Conservation (phyloP, 106 monocot species). For the Platanthera guangdongensis region DNA sequence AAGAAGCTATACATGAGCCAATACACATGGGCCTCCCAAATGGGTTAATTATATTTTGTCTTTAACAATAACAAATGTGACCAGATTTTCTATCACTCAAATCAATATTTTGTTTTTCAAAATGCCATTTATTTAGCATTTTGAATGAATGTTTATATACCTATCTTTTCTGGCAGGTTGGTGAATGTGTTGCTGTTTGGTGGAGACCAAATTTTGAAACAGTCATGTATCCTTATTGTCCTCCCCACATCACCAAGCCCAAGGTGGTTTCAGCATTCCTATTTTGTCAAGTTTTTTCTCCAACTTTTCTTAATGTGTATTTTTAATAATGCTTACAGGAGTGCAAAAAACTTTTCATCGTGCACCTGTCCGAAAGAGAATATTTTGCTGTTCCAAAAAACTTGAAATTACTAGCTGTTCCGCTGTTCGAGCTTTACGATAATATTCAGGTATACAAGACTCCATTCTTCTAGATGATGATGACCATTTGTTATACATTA, state of each 20-base stretch:
- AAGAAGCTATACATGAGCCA: too few relatives aligned
- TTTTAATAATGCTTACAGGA: constrained; percentile 32
- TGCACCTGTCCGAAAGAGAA: constrained; percentile 87
- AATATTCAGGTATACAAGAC: constrained; percentile 77
- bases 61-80: too few relatives aligned
- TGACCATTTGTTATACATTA: not conserved
- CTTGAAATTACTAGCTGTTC: constrained; percentile 95
- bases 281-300: not conserved
- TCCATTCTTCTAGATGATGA: not conserved
- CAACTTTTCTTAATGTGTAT: constrained; percentile 6
- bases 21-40: too few relatives aligned
- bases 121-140: not conserved
- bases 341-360: constrained; percentile 93
- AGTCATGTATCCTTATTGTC: constrained; percentile 97
- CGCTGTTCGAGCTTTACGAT: constrained; percentile 96
- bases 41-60: too few relatives aligned
- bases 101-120: not conserved
- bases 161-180: constrained; percentile 42
- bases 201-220: constrained; percentile 99
- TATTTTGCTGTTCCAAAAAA: constrained; percentile 99
- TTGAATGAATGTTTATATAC: not conserved
- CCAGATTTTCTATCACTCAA: too few relatives aligned
- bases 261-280: constrained; percentile 39
- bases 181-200: constrained; percentile 97
- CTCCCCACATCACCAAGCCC: constrained; percentile 94